Evolutionary conservation across 2,329 filamentous ascomycete genomes (phyloP).

Genomic region (Mollisiaceae sp.): DNA sequence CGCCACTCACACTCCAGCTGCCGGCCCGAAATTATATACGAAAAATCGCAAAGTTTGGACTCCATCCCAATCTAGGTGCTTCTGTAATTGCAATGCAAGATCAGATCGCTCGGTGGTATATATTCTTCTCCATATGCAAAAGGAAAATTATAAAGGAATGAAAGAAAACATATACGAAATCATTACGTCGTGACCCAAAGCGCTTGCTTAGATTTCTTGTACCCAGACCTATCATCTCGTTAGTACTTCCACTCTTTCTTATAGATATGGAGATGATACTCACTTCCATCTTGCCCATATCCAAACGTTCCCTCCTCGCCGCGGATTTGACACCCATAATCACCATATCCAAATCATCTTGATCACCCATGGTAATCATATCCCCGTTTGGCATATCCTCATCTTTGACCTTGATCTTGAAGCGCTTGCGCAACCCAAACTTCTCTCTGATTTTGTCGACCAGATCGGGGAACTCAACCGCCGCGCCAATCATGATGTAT

Average conservation of each 20-base stretch:
- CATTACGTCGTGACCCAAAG: constrained; percentile 20
- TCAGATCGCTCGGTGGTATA: constrained; percentile 16
- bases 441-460: constrained; percentile 83
- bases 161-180: constrained; percentile 23
- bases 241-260: constrained; percentile 18
- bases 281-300: constrained; percentile 95
- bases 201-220: constrained; percentile 36
- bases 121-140: constrained; percentile 7
- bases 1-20: constrained; percentile 15
- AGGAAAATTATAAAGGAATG: constrained; percentile 14
- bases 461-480: constrained; percentile 77
- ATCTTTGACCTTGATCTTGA: constrained; percentile 88
- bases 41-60: constrained; percentile 19
- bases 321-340: constrained; percentile 70
- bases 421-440: constrained; percentile 76
- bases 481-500: constrained; percentile 83
- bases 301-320: constrained; percentile 74
- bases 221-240: constrained; percentile 39
- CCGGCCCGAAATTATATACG: constrained; percentile 22
- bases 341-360: constrained; percentile 93
- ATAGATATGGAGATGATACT: constrained; percentile 47
- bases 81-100: constrained; percentile 1
- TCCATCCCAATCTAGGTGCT: constrained; percentile 33
- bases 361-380: constrained; percentile 96
- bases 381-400: constrained; percentile 79